Conservation (phyloP, 2,329 filamentous ascomycete species). For the Lachnellula arida region DNA sequence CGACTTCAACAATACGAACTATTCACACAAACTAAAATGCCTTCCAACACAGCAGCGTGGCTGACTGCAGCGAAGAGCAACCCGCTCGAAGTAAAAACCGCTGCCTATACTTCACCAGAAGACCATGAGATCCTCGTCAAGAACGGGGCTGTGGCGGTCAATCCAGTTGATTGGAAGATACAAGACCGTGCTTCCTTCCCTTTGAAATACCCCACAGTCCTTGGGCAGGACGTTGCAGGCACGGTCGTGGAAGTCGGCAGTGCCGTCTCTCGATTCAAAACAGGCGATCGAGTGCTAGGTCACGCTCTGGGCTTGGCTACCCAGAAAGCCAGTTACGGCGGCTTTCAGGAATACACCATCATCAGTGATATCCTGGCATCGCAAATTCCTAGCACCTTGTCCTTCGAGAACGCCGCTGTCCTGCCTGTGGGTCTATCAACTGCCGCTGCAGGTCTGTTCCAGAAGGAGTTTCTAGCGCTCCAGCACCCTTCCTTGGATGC, state of each 20-base stretch:
- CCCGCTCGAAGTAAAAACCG: neutral
- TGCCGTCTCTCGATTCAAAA: constrained; percentile 3
- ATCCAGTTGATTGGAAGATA: constrained; percentile 35
- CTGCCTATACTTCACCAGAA: constrained; percentile 25
- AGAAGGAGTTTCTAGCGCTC: constrained; percentile 11
- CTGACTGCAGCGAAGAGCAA: neutral
- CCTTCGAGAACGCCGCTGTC: constrained; percentile 27
- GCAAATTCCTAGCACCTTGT: constrained; percentile 24
- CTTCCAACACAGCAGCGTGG: neutral
- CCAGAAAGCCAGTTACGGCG: constrained; percentile 31
- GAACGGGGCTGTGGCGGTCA: constrained; percentile 37
- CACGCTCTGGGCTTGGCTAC: constrained; percentile 36
- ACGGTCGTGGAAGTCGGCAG: constrained; percentile 7
- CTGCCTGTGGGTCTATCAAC: constrained; percentile 31
- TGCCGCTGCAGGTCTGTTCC: constrained; percentile 18
- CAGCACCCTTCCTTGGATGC: neutral
- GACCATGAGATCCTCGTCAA: constrained; percentile 35
- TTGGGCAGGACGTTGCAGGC: constrained; percentile 23
- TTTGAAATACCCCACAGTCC: constrained; percentile 32
- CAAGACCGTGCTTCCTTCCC: neutral
- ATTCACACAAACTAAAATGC: neutral
- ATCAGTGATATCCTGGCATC: constrained; percentile 16
- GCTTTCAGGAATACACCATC: constrained; percentile 27
- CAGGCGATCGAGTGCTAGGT: constrained; percentile 40
- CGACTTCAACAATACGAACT: neutral